phyloP scores from a whole-genome alignment of 495 filamentous ascomycete genomes.

The Podospora pseudocomata region DNA sequence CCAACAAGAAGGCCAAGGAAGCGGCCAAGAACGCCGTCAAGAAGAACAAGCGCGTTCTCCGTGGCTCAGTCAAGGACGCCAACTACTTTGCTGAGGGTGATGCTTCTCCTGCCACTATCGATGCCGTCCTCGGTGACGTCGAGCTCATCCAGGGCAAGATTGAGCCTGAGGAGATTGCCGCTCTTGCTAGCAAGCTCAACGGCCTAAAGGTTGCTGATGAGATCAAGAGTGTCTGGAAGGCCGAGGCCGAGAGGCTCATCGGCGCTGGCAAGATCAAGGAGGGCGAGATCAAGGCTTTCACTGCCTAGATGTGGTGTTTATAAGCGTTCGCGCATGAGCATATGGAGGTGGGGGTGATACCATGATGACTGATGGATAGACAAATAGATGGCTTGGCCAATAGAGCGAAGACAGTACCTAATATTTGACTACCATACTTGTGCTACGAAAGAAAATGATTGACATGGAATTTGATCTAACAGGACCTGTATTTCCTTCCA shows the following conservation, averaged over 20 bases:
- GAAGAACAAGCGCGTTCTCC: conserved; percentile 98
- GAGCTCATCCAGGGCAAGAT: conserved; percentile 87
- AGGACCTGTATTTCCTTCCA: neutral
- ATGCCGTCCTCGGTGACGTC: conserved; percentile 77
- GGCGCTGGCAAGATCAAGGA: conserved; percentile 80
- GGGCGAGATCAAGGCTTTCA: conserved; percentile 56
- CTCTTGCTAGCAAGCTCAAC: conserved; percentile 70
- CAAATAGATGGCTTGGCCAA: conserved; percentile 5
- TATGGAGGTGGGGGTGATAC: conserved; percentile 1
- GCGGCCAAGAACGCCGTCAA: conserved; percentile 97
- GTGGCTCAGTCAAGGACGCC: conserved; percentile 86
- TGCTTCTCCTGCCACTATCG: conserved; percentile 68
- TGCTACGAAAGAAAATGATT: neutral
- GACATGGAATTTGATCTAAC: neutral
- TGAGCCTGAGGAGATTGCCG: conserved; percentile 81
- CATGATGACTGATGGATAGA: conserved; percentile 4
- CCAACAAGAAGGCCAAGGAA: conserved; percentile 95
- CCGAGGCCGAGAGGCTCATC: conserved; percentile 69
- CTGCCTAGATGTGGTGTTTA: conserved; percentile 18
- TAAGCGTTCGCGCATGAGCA: conserved; percentile 2
- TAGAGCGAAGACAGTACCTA: neutral
- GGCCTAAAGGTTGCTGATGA: conserved; percentile 66
- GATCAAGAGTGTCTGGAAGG: conserved; percentile 62
- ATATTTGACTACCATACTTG: neutral
- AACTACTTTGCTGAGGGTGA: conserved; percentile 80